A percentile compares a stretch with the other conserved stretches of the same genome.
These are phyloP conservation scores for Phyllostachys edulis DNA, from an alignment of 176 grass and related monocot genomes.

Conservation along the genomic window DNA sequence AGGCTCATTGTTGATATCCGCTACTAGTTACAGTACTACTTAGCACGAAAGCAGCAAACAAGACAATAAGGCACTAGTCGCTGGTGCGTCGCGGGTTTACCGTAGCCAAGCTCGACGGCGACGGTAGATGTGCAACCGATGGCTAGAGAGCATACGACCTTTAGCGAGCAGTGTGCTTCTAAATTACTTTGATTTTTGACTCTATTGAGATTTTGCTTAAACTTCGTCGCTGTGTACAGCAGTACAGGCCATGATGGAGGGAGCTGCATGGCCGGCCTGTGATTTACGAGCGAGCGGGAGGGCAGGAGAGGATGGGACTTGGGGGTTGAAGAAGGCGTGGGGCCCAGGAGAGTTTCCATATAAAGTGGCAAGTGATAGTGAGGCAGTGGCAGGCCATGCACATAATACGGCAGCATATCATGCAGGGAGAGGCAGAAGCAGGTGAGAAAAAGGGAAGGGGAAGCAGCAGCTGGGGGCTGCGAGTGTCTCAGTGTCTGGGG, in stretches of 20 bases:
- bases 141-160: too few relatives aligned
- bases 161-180: too few relatives aligned
- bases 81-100: too few relatives aligned
- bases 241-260: background rate
- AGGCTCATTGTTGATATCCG: too few relatives aligned
- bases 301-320: background rate
- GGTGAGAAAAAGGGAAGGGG: conserved; percentile 8
- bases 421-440: background rate
- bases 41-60: too few relatives aligned
- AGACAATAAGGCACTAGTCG: too few relatives aligned
- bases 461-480: background rate
- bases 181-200: too few relatives aligned
- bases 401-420: background rate
- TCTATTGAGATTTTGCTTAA: too few relatives aligned
- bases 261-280: background rate
- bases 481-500: conserved; percentile 22
- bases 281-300: background rate
- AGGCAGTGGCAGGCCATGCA: background rate
- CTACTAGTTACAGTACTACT: too few relatives aligned
- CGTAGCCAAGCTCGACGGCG: too few relatives aligned
- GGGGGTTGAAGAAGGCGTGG: conserved; percentile 1
- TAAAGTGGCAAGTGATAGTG: conserved; percentile 15
- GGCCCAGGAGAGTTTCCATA: conserved; percentile 10
- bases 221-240: too few relatives aligned
- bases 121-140: too few relatives aligned